These are phyloP conservation scores for Draba incana DNA, from an alignment of 345 rosid genomes.

Conservation along the genomic window DNA sequence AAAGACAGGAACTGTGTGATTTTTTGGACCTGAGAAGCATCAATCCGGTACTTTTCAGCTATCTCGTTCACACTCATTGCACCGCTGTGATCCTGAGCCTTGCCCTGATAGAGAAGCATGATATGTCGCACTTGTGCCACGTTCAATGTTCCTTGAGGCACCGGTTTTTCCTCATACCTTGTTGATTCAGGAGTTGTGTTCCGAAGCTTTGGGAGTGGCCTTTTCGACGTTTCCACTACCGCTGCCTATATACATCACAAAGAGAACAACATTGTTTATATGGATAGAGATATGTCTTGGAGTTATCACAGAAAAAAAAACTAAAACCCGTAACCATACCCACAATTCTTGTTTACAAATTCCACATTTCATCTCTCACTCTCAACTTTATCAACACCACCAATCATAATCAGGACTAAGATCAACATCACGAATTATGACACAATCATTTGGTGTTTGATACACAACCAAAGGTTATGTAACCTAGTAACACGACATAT, in stretches of 20 bases:
- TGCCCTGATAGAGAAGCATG: constrained; percentile 78
- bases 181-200: constrained; percentile 62
- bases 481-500: not conserved
- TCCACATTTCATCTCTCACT: constrained; percentile 6
- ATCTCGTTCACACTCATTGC: constrained; percentile 68
- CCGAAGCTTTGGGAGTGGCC: constrained; percentile 87
- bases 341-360: not conserved
- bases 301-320: not conserved
- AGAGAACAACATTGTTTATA: not conserved
- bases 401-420: not conserved
- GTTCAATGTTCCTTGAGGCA: constrained; percentile 70
- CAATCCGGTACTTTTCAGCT: constrained; percentile 66
- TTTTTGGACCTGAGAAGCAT: constrained; percentile 59
- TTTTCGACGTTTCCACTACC: constrained; percentile 61
- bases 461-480: not conserved
- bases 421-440: not conserved
- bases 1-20: constrained; percentile 65
- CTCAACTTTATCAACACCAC: not conserved
- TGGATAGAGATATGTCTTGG: not conserved
- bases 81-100: constrained; percentile 67
- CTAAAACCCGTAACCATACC: too few relatives aligned
- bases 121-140: constrained; percentile 77
- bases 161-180: constrained; percentile 63
- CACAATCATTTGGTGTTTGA: not conserved
- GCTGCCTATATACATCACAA: constrained; percentile 54